Base-by-base conservation (phyloP, 2,329 filamentous ascomycete genomes). In the Xylariomycetidae sp. region DNA sequence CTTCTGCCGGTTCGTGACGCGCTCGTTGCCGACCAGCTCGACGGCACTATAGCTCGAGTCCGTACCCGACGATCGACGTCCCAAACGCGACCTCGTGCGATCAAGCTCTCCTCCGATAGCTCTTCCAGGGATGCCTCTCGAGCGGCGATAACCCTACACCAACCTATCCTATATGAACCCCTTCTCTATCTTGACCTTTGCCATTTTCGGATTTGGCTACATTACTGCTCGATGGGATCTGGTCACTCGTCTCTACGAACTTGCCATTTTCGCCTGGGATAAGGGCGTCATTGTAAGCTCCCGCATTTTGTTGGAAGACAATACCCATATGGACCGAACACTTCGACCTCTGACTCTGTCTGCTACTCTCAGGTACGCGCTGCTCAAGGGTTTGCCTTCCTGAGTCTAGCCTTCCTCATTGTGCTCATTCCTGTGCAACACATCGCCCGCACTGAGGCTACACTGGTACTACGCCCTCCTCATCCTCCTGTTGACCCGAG, bases 141-240 rank as follows among this genome's bases (percentile, higher is more conserved):
- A 34, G 38, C 35, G 29, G 42, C 39, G 31, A 58, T 60, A 64
- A 55, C 62, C 65, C 58, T 65, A 76, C 72, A 20, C 19, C 31
- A 20, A 43, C 35, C 37, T 33, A 31, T 31, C 39, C 47, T 54
- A 48, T 74, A 96, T 96, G 90, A 89, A 95, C 87, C 87, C 89
- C 57, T 95, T 96, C 71, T 96, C 90, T 45, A 72, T 90, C 62
- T 77, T 95, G 64, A 94, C 89, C 56, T 80, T 95, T 68, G 88
- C 85, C 68, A 95, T 98, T 70, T 98, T 98, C 72, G 84, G 96
- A 74, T 90, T 92, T 69, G 92, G 92, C 64, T 98, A 98, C 74
- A 96, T 90, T 63, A 98, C 92, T 67, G 92, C 92, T 59, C 85
- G 92, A 72, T 98, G 92, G 89, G 92, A 96, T 67, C 81, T 98